Percentiles rank a stretch among this genome's conserved stretches.
phyloP scores from a whole-genome alignment of 306 rosid species.

The Psophocarpus tetragonolobus region DNA sequence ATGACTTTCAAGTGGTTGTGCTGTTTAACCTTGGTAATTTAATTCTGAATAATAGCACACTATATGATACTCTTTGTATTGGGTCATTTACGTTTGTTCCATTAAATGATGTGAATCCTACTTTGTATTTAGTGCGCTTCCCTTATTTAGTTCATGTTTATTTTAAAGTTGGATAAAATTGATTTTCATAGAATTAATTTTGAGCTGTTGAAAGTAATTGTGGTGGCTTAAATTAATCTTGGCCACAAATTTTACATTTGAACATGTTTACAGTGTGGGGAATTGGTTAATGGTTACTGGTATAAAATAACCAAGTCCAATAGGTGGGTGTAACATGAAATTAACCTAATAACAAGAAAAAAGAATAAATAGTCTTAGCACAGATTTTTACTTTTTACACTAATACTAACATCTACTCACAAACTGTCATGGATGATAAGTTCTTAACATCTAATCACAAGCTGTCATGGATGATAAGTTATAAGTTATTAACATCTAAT shows the following conservation, averaged over 20 bases:
- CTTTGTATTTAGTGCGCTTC: neutral
- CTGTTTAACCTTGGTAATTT: neutral
- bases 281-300: neutral
- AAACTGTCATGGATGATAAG: too few species aligned
- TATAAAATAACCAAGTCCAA: neutral
- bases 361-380: too few species aligned
- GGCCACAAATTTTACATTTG: neutral
- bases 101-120: neutral
- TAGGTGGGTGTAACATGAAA: neutral
- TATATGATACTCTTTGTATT: neutral
- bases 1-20: slow-evolving; percentile 8
- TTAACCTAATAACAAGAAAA: neutral
- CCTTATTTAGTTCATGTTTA: neutral
- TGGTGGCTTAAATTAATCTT: neutral
- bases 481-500: too few species aligned
- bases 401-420: too few species aligned
- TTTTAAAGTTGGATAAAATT: neutral
- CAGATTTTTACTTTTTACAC: too few species aligned
- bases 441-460: too few species aligned
- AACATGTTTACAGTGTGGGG: neutral
- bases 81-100: neutral
- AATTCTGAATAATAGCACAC: neutral
- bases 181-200: neutral
- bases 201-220: neutral
- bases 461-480: too few species aligned